These are phyloP conservation scores for Candida piceae DNA, from an alignment of 805 yeast species.

Conservation along the genomic window DNA sequence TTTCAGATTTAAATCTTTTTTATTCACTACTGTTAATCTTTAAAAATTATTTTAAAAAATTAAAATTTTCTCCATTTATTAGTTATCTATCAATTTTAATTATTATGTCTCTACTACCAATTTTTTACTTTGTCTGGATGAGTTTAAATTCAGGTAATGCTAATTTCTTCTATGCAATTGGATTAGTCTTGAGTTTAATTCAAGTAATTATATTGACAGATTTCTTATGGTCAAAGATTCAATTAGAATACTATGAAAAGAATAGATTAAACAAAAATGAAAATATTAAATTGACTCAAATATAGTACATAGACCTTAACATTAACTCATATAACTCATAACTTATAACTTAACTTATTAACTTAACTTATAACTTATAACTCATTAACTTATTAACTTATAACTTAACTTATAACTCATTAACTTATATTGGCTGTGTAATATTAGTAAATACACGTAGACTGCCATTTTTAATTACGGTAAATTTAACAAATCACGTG, in stretches of 20 bases:
- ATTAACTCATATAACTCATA: too few species aligned
- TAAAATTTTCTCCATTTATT: conserved; percentile 27
- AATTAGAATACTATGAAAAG: conserved; percentile 50
- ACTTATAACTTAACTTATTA: too few species aligned
- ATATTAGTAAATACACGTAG: too few species aligned
- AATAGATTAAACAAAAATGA: conserved; percentile 37
- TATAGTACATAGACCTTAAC: too few species aligned
- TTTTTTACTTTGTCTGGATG: conserved; percentile 92
- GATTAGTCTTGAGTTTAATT: conserved; percentile 71
- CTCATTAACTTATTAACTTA: too few species aligned
- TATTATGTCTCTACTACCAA: conserved; percentile 64
- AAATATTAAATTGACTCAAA: conserved; percentile 46
- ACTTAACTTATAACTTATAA: too few species aligned
- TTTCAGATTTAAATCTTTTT: conserved; percentile 61
- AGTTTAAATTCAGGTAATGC: conserved; percentile 92
- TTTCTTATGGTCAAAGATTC: conserved; percentile 73
- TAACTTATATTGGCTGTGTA: too few species aligned
- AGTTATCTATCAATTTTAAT: conserved; percentile 23
- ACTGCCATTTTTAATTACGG: too few species aligned
- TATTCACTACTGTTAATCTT: conserved; percentile 29
- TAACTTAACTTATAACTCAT: too few species aligned
- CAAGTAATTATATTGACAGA: conserved; percentile 67
- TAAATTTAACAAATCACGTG: too few species aligned
- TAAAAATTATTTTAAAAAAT: conserved; percentile 21
- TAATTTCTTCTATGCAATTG: conserved; percentile 93